phyloP scores from a whole-genome alignment of 2,329 filamentous ascomycete species.

The Xylaria sp. region DNA sequence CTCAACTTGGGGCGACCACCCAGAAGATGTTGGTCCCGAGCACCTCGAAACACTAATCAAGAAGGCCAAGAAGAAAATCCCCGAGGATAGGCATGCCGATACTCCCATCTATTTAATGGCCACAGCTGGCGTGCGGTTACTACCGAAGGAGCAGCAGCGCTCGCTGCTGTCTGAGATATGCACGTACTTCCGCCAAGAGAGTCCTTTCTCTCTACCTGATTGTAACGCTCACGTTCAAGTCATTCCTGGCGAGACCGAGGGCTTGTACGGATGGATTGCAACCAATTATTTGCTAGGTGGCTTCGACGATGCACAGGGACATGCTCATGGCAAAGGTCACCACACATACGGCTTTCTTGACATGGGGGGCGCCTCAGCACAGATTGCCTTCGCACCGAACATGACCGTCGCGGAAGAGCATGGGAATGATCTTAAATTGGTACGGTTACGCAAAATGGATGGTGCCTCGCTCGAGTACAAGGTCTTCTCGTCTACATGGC shows the following conservation, averaged over 20 bases:
- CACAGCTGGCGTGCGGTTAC: conserved; percentile 91
- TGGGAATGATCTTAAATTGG: conserved; percentile 84
- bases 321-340: conserved; percentile 86
- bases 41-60: conserved; percentile 83
- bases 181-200: conserved; percentile 79
- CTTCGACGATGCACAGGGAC: conserved; percentile 80
- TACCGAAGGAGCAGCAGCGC: conserved; percentile 78
- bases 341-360: conserved; percentile 97
- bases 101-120: conserved; percentile 96
- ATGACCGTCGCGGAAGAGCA: conserved; percentile 89
- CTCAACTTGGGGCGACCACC: conserved; percentile 85
- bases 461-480: conserved; percentile 82
- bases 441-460: conserved; percentile 85
- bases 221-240: conserved; percentile 91
- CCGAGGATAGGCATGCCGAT: conserved; percentile 77
- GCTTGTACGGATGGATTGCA: conserved; percentile 96
- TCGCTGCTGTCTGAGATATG: conserved; percentile 83
- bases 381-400: conserved; percentile 98
- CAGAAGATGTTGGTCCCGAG: conserved; percentile 80
- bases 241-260: conserved; percentile 94
- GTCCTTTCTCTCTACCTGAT: conserved; percentile 87
- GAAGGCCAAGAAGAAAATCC: conserved; percentile 83
- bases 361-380: conserved; percentile 97
- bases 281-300: conserved; percentile 94
- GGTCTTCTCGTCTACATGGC: conserved; percentile 96